Conservation (phyloP, 352 stramenopile genomes). For the Phytophthora pini region DNA sequence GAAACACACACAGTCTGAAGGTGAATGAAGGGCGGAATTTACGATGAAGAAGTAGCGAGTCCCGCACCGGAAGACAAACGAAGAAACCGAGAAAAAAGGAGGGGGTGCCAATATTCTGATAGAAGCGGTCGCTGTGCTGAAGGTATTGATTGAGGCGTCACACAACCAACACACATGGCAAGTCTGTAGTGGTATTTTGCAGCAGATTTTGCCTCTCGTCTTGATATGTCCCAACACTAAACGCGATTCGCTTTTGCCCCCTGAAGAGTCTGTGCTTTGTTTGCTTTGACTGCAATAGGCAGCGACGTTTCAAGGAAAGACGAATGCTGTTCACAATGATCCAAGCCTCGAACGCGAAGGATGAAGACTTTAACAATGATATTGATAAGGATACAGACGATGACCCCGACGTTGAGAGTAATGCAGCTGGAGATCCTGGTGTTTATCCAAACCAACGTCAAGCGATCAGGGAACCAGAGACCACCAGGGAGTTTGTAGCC, state of each 20-base stretch:
- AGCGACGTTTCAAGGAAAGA: slow-evolving; percentile 30
- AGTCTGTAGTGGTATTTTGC: slow-evolving; percentile 16
- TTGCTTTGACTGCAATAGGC: slow-evolving; percentile 9
- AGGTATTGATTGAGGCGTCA: slow-evolving; percentile 20
- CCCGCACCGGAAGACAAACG: slow-evolving; percentile 22
- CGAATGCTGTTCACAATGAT: background rate
- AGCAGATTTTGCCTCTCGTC: slow-evolving; percentile 14
- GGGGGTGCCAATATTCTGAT: slow-evolving; percentile 12
- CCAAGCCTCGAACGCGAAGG: too few relatives aligned
- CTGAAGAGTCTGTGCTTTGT: slow-evolving; percentile 18
- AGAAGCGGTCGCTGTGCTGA: slow-evolving; percentile 14
- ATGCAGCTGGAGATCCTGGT: background rate
- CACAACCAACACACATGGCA: slow-evolving; percentile 34
- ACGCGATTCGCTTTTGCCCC: slow-evolving; percentile 32
- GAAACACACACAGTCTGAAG: slow-evolving; percentile 25
- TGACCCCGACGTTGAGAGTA: background rate
- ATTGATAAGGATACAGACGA: background rate
- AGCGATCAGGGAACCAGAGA: background rate
- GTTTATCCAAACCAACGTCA: background rate
- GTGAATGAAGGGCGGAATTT: slow-evolving; percentile 12
- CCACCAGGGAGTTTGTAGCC: slow-evolving; percentile 25
- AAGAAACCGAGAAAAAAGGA: slow-evolving; percentile 23
- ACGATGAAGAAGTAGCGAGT: slow-evolving; percentile 24
- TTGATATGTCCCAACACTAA: slow-evolving; percentile 25
- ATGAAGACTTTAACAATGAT: slow-evolving; percentile 5